Base-by-base conservation (phyloP, 2,329 filamentous ascomycete genomes). In the Trichoderma endophyticum region DNA sequence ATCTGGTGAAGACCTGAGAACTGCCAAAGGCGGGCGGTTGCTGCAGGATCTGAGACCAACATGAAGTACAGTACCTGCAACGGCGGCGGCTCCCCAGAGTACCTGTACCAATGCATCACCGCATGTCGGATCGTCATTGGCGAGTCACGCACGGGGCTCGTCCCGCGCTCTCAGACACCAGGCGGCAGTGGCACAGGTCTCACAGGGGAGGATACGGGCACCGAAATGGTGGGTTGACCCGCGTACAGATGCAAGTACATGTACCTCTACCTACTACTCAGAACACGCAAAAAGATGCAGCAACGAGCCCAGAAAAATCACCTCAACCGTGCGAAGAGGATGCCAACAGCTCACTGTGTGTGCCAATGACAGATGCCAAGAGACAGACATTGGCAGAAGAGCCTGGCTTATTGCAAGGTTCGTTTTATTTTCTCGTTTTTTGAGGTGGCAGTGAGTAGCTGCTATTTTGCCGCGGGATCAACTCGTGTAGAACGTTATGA, bases 121-220 rank as follows among this genome's bases (percentile, higher is more conserved):
- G 65, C 65, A 60, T 51, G 24, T 21, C 65, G 65, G 24, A 12
- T 18, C 34, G 36, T 36, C 26, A 21, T 28, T 51, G 43, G 66
- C 66, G 36, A 69, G 9, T 24, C 26, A 61, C 60, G 66, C 66
- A 69, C 65, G 26, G 34, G 65, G 56, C 56, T 68, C 65, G 65
- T 68, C 65, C 65, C 65, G 65, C 54, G 54, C 36, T 69, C 56
- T 51, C 15, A 61, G 66, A 69, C 66, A 60, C 36, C 34, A 26
- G 39, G 62, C 43, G 62, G 28, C 62, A 65, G 43, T 65, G 36
- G 62, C 59, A 32, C 60, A 28, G 60, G 60, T 28, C 21, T 63
- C 36, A 28, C 64, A 67, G 51, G 64, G 34, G 64, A 54, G 57
- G 21, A n/a, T 43, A 43, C 57, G 32, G 8, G 64, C 51, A 54